Base-by-base conservation (phyloP, 305 asterid species). In the Rubia peregrina region DNA sequence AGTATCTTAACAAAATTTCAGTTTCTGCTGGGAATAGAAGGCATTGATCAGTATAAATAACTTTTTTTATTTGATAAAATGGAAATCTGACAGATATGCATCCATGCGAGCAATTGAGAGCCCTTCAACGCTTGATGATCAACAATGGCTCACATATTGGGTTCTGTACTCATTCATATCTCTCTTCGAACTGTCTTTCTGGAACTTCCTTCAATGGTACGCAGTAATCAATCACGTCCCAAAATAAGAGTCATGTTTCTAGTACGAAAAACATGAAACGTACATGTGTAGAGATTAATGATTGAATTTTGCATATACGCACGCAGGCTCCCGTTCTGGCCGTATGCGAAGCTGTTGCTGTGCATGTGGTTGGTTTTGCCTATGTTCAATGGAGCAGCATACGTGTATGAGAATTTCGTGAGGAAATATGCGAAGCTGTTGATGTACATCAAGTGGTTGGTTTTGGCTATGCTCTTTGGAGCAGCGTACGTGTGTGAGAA, bases 141-240 rank as follows among this genome's bases (percentile, higher is more conserved):
- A 88, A 61, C 96, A 94, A 63, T 94, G 97, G 97, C 89, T 91
- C 0, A 94, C 97, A 5, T 94, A 91, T 72, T 91, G 98, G 98
- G 81, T 94, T 80, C 86, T 91, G 8, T 91, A 91, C 81, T 91
- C 96, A 3, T 88, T 91, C 9, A 80, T 84, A 22, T 78, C 96
- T 22, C 77, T 91, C 12, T 89, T 93, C 71, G 97, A 93, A 85
- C 90, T 89, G 19, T 89, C 96, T 6, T 81, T 71, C 62, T 92
- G 98, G 98, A 86, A 81, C 68, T 49, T 92, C 73, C 92, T 93
- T 69, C 90, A 89, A 78, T 91, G 98, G 98, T 93, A 85, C 44
- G 53, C 12, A 12, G 0, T 10, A 11, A 0, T 12, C 17, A 0
- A 46, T 46, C 5, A 5, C 17, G 17, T 12, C n/a, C 17, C n/a